Conservation (phyloP, 2,329 filamentous ascomycete genomes). For the Dactylonectria macrodidyma region DNA sequence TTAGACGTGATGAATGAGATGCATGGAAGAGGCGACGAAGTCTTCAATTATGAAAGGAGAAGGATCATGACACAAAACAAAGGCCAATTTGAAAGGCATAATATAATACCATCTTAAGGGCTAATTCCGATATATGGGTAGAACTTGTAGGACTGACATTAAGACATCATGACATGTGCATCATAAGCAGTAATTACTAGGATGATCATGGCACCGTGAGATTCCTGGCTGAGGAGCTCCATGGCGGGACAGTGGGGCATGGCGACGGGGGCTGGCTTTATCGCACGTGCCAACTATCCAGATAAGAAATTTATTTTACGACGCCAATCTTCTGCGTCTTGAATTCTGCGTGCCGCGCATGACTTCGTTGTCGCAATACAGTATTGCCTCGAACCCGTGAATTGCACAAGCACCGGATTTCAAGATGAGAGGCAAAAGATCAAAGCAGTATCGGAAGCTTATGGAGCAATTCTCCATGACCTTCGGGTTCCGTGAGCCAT, state of each 20-base stretch:
- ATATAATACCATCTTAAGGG: background rate
- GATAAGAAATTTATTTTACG: constrained; percentile 60
- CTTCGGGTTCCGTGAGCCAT: constrained; percentile 93
- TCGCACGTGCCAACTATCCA: constrained; percentile 52
- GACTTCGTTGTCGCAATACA: constrained; percentile 8
- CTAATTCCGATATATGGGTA: constrained; percentile 12
- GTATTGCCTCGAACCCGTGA: constrained; percentile 12
- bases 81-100: background rate
- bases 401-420: constrained; percentile 11
- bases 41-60: constrained; percentile 6
- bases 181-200: constrained; percentile 27
- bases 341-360: constrained; percentile 29
- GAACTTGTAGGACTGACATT: constrained; percentile 8
- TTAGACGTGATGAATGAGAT: constrained; percentile 29
- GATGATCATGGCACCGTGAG: constrained; percentile 9
- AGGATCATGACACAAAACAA: constrained; percentile 9
- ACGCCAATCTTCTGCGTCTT: constrained; percentile 24
- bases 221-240: constrained; percentile 4
- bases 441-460: constrained; percentile 79
- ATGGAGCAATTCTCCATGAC: constrained; percentile 92
- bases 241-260: constrained; percentile 24
- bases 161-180: constrained; percentile 26
- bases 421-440: constrained; percentile 66
- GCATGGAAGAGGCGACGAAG: background rate
- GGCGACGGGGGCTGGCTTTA: constrained; percentile 43